A percentile compares a stretch with the other conserved stretches of the same genome.
These are phyloP conservation scores for Dispira parvispora DNA, from an alignment of 192 early-diverging fungal species.

Conservation along the genomic window DNA sequence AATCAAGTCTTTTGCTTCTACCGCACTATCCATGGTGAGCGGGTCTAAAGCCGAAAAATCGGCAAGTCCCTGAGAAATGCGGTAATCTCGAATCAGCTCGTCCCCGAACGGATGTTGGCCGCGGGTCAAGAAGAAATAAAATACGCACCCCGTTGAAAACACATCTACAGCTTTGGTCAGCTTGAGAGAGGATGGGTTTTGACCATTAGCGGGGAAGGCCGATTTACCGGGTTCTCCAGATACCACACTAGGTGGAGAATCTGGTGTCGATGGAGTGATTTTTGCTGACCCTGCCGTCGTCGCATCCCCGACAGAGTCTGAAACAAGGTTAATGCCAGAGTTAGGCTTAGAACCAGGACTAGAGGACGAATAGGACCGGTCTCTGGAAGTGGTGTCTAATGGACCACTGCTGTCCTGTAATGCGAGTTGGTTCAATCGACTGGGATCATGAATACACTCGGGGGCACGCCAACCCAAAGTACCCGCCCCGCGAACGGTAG, in stretches of 20 bases:
- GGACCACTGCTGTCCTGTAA: slow-evolving; percentile 12
- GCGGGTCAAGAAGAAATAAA: slow-evolving; percentile 76
- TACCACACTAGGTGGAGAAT: no score
- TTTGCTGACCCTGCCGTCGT: no score
- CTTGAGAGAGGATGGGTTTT: slow-evolving; percentile 16
- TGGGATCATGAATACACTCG: slow-evolving; percentile 48
- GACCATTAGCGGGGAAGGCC: slow-evolving; percentile 8
- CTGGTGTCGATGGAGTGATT: no score
- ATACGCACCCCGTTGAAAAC: slow-evolving; percentile 91
- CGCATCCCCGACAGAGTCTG: no score
- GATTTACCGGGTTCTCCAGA: slow-evolving; percentile 8
- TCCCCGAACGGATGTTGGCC: slow-evolving; percentile 96
- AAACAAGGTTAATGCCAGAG: neutral
- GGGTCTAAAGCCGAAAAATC: slow-evolving; percentile 48
- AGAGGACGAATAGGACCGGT: slow-evolving; percentile 15
- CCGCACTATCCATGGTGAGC: slow-evolving; percentile 13
- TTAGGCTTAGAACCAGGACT: slow-evolving; percentile 15
- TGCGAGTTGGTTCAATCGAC: slow-evolving; percentile 10
- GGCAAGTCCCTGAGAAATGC: slow-evolving; percentile 65
- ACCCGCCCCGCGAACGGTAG: slow-evolving; percentile 43
- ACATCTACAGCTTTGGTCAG: slow-evolving; percentile 87
- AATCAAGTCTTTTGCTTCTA: slow-evolving; percentile 75
- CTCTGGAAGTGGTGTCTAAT: neutral
- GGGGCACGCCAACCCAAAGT: slow-evolving; percentile 96
- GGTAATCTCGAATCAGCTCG: slow-evolving; percentile 70